phyloP scores from a whole-genome alignment of 108 stramenopile genomes.

The Discostella pseudostelligera region DNA sequence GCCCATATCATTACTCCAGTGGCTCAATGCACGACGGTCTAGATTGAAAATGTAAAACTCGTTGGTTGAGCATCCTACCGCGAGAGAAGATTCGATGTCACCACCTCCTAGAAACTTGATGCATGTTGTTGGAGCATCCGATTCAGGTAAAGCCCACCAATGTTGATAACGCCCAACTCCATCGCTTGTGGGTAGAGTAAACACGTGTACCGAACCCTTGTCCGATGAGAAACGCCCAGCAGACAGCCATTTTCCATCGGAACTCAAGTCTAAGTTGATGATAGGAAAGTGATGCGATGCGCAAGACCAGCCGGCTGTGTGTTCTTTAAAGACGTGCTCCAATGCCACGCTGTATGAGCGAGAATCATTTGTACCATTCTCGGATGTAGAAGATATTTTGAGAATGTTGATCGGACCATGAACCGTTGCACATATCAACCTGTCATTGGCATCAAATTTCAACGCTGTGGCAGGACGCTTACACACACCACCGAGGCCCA shows the following conservation, averaged over 20 bases:
- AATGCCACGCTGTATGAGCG: slow-evolving; percentile 13
- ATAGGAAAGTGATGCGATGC: slow-evolving; percentile 39
- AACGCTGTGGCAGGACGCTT: slow-evolving; percentile 37
- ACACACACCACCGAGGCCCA: slow-evolving; percentile 28
- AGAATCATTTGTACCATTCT: background rate
- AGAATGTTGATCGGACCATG: slow-evolving; percentile 46
- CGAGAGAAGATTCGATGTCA: slow-evolving; percentile 42
- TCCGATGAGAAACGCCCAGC: slow-evolving; percentile 42
- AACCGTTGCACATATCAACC: slow-evolving; percentile 46
- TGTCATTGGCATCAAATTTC: slow-evolving; percentile 29
- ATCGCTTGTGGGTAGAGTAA: slow-evolving; percentile 17
- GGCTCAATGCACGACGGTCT: slow-evolving; percentile 37
- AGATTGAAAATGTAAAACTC: slow-evolving; percentile 70
- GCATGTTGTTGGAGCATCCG: slow-evolving; percentile 60
- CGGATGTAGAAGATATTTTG: slow-evolving; percentile 13
- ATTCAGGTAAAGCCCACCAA: slow-evolving; percentile 74
- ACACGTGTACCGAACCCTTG: slow-evolving; percentile 58
- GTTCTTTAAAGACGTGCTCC: slow-evolving; percentile 41
- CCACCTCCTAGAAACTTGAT: slow-evolving; percentile 53
- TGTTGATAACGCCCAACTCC: slow-evolving; percentile 38
- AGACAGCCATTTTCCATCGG: slow-evolving; percentile 66
- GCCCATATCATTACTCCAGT: slow-evolving; percentile 76
- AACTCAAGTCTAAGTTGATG: slow-evolving; percentile 34
- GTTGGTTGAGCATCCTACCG: slow-evolving; percentile 68
- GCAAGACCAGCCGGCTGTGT: slow-evolving; percentile 9